Percentiles rank a stretch among this genome's conserved stretches.
Evolutionary conservation across 2,329 filamentous ascomycete species (phyloP).

Genomic region (Nectriaceae sp.): DNA sequence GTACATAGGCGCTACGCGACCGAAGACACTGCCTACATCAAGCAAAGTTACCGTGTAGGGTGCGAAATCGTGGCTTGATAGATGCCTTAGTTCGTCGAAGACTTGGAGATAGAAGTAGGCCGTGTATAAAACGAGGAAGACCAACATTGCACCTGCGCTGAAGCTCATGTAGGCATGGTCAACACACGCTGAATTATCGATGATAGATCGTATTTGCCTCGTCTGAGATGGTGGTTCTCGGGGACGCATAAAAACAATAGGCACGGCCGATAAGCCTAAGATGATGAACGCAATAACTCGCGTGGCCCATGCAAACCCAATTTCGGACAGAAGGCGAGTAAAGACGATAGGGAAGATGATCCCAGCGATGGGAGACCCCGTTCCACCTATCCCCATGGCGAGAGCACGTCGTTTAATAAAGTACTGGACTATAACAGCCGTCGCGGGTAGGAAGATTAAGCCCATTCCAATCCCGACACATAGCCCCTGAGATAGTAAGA

Average conservation of each 20-base stretch:
- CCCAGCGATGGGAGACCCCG: neutral
- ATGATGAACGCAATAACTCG: neutral
- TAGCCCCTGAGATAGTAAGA: neutral
- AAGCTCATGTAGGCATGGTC: neutral
- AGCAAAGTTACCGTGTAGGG: neutral
- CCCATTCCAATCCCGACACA: neutral
- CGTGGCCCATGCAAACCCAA: neutral
- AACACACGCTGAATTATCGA: neutral
- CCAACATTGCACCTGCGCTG: neutral
- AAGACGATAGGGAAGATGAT: neutral
- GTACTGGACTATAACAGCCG: neutral
- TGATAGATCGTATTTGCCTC: neutral
- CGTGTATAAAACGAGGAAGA: neutral
- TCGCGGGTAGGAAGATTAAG: neutral
- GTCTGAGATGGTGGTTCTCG: neutral
- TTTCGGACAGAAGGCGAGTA: neutral
- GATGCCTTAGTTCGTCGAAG: neutral
- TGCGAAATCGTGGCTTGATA: neutral
- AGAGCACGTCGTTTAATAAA: neutral
- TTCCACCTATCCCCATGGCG: neutral
- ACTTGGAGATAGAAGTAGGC: neutral
- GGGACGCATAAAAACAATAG: neutral
- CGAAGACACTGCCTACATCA: neutral
- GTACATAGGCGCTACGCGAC: too few relatives aligned
- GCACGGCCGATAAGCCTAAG: neutral